phyloP scores from a whole-genome alignment of 164 flowering plant species.

The Cinnamomum micranthum region DNA sequence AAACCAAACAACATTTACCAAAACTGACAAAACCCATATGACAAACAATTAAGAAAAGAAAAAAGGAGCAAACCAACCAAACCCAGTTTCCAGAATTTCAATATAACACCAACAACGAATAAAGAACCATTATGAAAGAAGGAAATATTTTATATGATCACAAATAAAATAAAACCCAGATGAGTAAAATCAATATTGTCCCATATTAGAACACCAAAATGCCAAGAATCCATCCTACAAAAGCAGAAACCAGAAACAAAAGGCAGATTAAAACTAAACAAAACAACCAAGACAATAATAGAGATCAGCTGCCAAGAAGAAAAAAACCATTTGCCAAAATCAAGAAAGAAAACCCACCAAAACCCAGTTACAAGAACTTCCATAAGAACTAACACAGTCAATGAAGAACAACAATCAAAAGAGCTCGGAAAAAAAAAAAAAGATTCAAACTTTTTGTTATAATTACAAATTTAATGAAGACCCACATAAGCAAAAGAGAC shows the following conservation, averaged over 20 bases:
- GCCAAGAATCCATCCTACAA: conserved; percentile 6
- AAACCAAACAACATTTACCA: background rate
- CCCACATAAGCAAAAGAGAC: no score
- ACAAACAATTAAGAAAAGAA: background rate
- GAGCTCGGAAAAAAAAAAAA: no score
- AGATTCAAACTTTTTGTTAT: no score
- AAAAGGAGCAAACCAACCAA: background rate
- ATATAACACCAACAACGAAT: background rate
- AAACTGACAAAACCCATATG: background rate
- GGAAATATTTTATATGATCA: background rate
- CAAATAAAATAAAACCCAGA: background rate
- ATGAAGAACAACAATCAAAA: no score
- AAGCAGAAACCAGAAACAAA: conserved; percentile 2
- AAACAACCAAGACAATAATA: background rate
- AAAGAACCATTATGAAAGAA: background rate
- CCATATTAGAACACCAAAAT: background rate
- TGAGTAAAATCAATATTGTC: conserved; percentile 6
- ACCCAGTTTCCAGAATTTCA: background rate
- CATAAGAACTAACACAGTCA: no score
- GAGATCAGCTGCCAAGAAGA: background rate
- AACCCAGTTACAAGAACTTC: background rate
- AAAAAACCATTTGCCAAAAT: background rate
- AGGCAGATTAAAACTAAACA: background rate
- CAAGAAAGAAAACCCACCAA: background rate
- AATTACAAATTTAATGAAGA: no score